Base-by-base conservation (phyloP, 805 yeast species). In the Brettanomyces bruxellensis region DNA sequence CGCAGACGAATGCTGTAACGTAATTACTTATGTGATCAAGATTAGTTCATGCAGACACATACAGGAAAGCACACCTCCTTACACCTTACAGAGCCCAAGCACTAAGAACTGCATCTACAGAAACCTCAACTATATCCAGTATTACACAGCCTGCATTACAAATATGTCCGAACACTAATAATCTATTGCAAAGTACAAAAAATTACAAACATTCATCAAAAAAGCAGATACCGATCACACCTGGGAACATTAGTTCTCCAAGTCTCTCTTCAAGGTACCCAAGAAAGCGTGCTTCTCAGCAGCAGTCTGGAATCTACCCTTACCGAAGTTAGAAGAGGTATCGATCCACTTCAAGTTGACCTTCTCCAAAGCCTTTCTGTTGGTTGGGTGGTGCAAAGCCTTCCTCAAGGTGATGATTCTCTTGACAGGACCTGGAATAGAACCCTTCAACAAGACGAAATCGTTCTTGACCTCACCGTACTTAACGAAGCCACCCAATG, bases 241-340 rank as follows among this genome's bases (percentile, higher is more conserved):
- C 18, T 18, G 18, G 25, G 30, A 24, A 32, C 44, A 28, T 50
- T 54, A 54, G 49, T 54, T 49, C 50, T 81, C 77, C 71, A 87
- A 81, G 76, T 90, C 97, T 84, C 87, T 90, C 95, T 93, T 93
- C 73, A 93, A 85, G 70, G 99, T 91, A 81, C 99, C 99, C 81
- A 90, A 68, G 91, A 93, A 93, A 71, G 99, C 95, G 71, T 84
- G 89, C 90, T 95, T 95, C 83, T 93, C 99, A 74, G 97, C 98
- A 67, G 97, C 95, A 69, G 99, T 93, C 81, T 93, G 99, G 98
- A 93, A 93, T 85, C 99, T 93, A 83, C 99, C 99, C 88, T 93
- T 95, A 86, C 99, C 99, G 90, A 93, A 93, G 79, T 91, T 90
- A 69, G 99, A 93, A 71, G 99, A 96, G 67, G 99, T 93, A 76